Evolutionary conservation across 1,284 basidiomycete species (phyloP).

Genomic region (Puccinia hordei): DNA sequence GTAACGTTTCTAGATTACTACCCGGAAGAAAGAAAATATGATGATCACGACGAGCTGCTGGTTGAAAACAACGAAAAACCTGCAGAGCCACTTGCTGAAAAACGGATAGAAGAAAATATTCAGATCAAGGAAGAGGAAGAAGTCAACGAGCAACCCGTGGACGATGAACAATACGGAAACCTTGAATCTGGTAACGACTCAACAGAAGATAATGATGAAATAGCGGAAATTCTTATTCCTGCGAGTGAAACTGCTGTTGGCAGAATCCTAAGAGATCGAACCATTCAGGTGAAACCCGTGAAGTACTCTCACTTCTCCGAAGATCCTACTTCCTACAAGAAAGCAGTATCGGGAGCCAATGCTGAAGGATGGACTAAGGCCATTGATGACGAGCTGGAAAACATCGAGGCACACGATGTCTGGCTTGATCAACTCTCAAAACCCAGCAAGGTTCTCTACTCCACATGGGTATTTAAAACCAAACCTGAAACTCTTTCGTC

Average conservation of each 20-base stretch:
- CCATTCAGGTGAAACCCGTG: too few relatives aligned
- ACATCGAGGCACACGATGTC: not conserved
- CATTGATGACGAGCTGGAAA: not conserved
- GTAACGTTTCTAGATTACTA: not conserved
- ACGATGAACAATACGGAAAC: not conserved
- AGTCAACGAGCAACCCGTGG: not conserved
- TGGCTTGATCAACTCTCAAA: slow-evolving; percentile 15
- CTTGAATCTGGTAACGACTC: not conserved
- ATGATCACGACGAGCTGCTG: not conserved
- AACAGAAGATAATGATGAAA: not conserved
- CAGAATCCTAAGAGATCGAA: not conserved
- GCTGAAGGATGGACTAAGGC: too few relatives aligned
- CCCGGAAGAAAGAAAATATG: too few relatives aligned
- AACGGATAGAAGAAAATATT: too few relatives aligned
- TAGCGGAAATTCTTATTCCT: not conserved
- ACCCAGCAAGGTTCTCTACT: too few relatives aligned
- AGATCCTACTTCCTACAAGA: not conserved
- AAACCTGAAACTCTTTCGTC: too few relatives aligned
- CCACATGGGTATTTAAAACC: too few relatives aligned
- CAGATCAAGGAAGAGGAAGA: not conserved
- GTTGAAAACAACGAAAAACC: not conserved
- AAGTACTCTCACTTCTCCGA: not conserved
- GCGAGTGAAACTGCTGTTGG: not conserved
- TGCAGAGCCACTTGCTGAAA: not conserved
- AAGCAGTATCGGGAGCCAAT: not conserved